A percentile compares a stretch with the other conserved stretches of the same genome.
Evolutionary conservation across 2,329 filamentous ascomycete genomes (phyloP).

Genomic region (Fusarium sp.): DNA sequence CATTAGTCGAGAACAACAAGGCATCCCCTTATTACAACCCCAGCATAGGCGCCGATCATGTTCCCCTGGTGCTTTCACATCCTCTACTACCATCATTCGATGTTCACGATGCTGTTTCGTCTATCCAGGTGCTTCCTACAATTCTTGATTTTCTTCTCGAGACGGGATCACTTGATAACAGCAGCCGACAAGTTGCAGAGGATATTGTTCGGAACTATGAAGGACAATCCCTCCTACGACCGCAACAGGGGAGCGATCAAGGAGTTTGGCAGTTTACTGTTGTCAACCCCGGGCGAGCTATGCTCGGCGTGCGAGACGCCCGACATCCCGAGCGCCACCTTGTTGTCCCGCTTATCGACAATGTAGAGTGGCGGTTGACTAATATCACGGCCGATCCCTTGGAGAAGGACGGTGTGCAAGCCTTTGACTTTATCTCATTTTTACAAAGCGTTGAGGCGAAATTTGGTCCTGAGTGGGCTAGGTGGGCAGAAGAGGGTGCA

Average conservation of each 20-base stretch:
- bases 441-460: conserved; percentile 34
- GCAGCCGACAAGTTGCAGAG: background rate
- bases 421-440: conserved; percentile 37
- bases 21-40: conserved; percentile 45
- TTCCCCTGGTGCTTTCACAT: conserved; percentile 47
- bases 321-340: conserved; percentile 40
- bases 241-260: background rate
- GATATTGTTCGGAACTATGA: background rate
- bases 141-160: conserved; percentile 48
- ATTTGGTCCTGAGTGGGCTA: conserved; percentile 27
- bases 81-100: conserved; percentile 42
- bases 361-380: conserved; percentile 47
- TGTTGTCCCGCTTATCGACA: conserved; percentile 44
- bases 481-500: conserved; percentile 37
- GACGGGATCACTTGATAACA: conserved; percentile 29
- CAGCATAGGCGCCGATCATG: conserved; percentile 42
- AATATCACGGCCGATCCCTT: conserved; percentile 40
- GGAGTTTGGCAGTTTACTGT: conserved; percentile 45
- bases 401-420: conserved; percentile 35
- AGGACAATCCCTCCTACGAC: background rate
- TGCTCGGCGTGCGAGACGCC: conserved; percentile 37
- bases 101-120: conserved; percentile 41
- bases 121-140: conserved; percentile 46
- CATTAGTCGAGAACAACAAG: conserved; percentile 43
- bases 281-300: conserved; percentile 45